Evolutionary conservation across 225 moss, liverwort and hornwort genomes (phyloP).

Genomic region (Pleurozium schreberi): DNA sequence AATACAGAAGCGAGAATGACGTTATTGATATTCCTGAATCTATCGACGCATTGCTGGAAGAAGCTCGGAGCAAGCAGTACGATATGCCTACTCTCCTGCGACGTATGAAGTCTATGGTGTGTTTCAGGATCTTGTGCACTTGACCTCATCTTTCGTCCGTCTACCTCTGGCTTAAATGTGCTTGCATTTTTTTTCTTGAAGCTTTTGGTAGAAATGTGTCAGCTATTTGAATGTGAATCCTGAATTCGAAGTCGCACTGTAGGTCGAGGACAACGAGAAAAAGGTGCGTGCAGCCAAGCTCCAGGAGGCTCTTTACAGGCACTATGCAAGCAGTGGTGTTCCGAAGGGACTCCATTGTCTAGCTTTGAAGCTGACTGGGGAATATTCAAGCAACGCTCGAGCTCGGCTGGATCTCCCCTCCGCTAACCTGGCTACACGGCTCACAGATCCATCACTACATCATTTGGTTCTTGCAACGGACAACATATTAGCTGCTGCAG

Average conservation of each 20-base stretch:
- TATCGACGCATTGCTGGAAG: constrained; percentile 64
- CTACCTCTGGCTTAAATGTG: background rate
- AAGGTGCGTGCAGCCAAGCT: constrained; percentile 77
- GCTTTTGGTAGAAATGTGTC: background rate
- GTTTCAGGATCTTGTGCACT: background rate
- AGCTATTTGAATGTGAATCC: background rate
- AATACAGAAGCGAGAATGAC: constrained; percentile 18
- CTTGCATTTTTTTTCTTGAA: background rate
- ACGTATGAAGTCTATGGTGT: constrained; percentile 71
- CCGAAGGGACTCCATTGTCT: constrained; percentile 95
- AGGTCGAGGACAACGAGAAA: constrained; percentile 85
- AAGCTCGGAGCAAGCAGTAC: constrained; percentile 64
- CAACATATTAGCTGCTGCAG: constrained; percentile 84
- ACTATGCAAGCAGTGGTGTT: constrained; percentile 89
- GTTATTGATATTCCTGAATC: constrained; percentile 47
- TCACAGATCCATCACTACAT: constrained; percentile 62
- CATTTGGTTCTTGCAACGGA: constrained; percentile 90
- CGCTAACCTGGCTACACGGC: constrained; percentile 66
- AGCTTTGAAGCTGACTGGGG: constrained; percentile 78
- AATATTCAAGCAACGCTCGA: constrained; percentile 80
- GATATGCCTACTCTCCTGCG: constrained; percentile 58
- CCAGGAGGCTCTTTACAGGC: constrained; percentile 88
- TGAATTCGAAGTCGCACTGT: background rate
- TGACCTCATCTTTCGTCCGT: background rate
- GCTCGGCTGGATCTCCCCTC: constrained; percentile 90